Evolutionary conservation across 257 asterid genomes (phyloP), one percentile per base, ranked within the genome.

Genomic region (Gardenia jasminoides): DNA sequence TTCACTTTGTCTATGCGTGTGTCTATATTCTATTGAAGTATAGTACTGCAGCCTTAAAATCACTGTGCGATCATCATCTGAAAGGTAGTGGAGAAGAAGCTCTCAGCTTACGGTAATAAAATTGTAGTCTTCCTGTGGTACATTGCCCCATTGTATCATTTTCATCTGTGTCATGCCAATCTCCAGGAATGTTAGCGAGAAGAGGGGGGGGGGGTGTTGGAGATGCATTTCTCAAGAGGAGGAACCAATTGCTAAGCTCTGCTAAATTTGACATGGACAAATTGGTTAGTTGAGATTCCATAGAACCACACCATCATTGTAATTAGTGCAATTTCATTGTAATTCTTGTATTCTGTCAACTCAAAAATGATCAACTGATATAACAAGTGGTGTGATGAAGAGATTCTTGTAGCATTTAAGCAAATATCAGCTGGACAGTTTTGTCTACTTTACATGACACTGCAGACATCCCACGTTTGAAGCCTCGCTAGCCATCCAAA

Each of bases 391-490:
- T 2, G 1, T 26, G 7, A 26, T 62, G 39, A 26, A 26, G 33
- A 10, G 36, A 26, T 26, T 28, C 67, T 61, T n/a, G 17, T 8
- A 10, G 17, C 67, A 67, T 33, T 67, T 16, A 1, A 67, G 47
- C 47, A 17, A 33, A 36, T 9, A 36, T 67, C 47, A 17, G 50
- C 9, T 50, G 31, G 67, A 10, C 26, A 52, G 50, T 81, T 81
- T 70, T 70, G 79, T n/a, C 65, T 62, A 77, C 16, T 65, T 54
- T 72, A 65, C 52, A 52, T 36, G 3, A 31, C 70, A 19, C 30
- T 19, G 62, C 22, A n/a, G 62, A 75, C 80, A 76, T 52, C 74
- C 61, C 67, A 52, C 12, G 67, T 62, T 15, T 13, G 19, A 47
- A 31, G 70, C 43, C 56, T 69, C 48, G 12, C 31, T 24, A 69